Percentiles rank a stretch among this genome's conserved stretches.
These are phyloP conservation scores for Monosporozyma servazzii DNA, from an alignment of 805 yeast species.

Conservation along the genomic window DNA sequence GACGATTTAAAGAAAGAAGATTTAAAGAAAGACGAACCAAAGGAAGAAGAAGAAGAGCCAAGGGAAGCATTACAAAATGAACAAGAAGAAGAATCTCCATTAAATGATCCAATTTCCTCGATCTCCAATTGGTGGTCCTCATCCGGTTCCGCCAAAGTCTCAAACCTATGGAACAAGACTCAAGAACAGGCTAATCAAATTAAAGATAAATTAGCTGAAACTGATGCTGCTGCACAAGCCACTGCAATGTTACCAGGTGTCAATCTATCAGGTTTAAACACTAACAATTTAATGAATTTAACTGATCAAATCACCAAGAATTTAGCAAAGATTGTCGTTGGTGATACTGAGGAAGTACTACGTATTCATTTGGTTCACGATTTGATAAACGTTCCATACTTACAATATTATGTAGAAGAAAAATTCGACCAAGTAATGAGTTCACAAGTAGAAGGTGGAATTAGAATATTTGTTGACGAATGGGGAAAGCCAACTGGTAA, in stretches of 20 bases:
- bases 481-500: slow-evolving; percentile 32
- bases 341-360: slow-evolving; percentile 44
- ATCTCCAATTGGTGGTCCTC: slow-evolving; percentile 68
- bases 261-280: slow-evolving; percentile 7
- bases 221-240: slow-evolving; percentile 29
- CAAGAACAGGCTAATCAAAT: slow-evolving; percentile 38
- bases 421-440: slow-evolving; percentile 56
- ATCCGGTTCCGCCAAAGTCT: slow-evolving; percentile 57
- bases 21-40: slow-evolving; percentile 16
- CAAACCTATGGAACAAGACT: slow-evolving; percentile 58
- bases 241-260: not conserved
- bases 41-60: slow-evolving; percentile 10
- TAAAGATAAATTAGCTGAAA: slow-evolving; percentile 19
- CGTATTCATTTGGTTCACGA: slow-evolving; percentile 62
- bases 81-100: slow-evolving; percentile 15
- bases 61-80: slow-evolving; percentile 19
- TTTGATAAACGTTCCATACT: slow-evolving; percentile 42
- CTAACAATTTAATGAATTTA: slow-evolving; percentile 21
- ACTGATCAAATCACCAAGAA: slow-evolving; percentile 27
- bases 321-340: slow-evolving; percentile 27
- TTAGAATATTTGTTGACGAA: slow-evolving; percentile 50
- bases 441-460: slow-evolving; percentile 69
- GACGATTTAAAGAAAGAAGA: slow-evolving; percentile 11
- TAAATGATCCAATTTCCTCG: slow-evolving; percentile 54
- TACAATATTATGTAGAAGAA: slow-evolving; percentile 34